A percentile compares a stretch with the other conserved stretches of the same genome.
Evolutionary conservation across 176 grass and related monocot species (phyloP).

Genomic region (Hordeum vulgare): DNA sequence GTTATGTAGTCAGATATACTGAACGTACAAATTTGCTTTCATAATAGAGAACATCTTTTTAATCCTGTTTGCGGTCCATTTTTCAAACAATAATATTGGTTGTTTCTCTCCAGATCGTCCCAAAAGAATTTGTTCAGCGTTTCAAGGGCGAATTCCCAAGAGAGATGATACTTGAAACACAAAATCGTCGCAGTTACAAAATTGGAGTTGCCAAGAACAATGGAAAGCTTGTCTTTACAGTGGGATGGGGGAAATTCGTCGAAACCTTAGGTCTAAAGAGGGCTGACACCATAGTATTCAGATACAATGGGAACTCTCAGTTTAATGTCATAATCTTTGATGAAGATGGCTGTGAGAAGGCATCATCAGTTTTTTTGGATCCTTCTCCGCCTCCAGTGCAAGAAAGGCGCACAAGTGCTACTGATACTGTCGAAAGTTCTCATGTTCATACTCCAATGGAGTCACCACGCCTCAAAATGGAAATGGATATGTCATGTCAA

Average conservation of each 20-base stretch:
- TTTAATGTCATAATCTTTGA: conserved; percentile 1
- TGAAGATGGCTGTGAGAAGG: neutral
- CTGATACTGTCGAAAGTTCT: neutral
- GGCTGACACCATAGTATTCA: neutral
- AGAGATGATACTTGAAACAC: neutral
- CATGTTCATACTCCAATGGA: neutral
- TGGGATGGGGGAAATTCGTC: neutral
- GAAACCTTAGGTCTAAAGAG: neutral
- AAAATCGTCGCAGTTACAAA: neutral
- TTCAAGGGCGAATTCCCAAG: neutral
- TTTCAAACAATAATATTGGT: neutral
- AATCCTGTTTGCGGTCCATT: neutral
- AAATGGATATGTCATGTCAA: neutral
- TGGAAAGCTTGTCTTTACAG: neutral
- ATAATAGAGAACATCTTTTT: neutral
- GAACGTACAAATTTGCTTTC: neutral
- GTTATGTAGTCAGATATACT: neutral
- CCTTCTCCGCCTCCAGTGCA: neutral
- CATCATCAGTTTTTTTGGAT: neutral
- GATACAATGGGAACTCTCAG: neutral
- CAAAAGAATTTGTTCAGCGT: conserved; percentile 1
- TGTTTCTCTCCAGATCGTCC: neutral
- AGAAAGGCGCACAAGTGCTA: neutral
- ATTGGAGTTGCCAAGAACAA: neutral
- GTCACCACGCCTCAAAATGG: neutral